Evolutionary conservation across 2,329 filamentous ascomycete genomes (phyloP), one percentile per base, ranked within the genome.

Genomic region (Pseudogymnoascus sp.): DNA sequence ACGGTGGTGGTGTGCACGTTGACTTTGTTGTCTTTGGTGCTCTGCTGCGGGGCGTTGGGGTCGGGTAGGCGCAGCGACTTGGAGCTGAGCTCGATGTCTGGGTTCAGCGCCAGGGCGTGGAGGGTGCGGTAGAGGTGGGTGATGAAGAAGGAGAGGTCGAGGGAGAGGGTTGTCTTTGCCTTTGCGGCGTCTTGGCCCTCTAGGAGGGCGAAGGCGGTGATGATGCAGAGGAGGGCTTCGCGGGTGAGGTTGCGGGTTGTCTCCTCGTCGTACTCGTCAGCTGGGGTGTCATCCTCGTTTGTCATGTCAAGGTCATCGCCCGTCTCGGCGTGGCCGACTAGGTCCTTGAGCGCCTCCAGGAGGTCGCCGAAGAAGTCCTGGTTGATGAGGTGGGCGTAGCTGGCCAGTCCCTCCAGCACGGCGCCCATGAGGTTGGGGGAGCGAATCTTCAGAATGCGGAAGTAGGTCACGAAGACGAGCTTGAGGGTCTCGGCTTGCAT

Each of bases 341-440:
- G 84, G 68, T 99, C 95, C 75, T 96, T 96, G 41, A 99, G 81
- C 0, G 92, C 93, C 77, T 98, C 95, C 10, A 99, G 84, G 31
- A 99, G 82, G 73, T 99, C 95, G 28, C 93, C 95, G 71, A 99
- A 99, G 80, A 99, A 98, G 74, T 99, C 92, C 73, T 99, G 92
- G 78, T 99, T 99, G 81, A 99, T 99, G 65, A 99, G 83, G 74
- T 97, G 95, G 3, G 93, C 88, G 74, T 96, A 99, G 73, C 92
- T 92, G 61, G 93, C 93, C 21, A 99, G 80, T 28, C 95, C 95
- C 79, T 98, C 95, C 4, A 99, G 83, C 0, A 97, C 93, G 13
- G 93, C 93, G n/a, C 95, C 95, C 91, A 97, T 98, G 16, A 99
- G 84, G 69, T 89, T 86, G 13, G 91, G 88, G 23, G 86, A 83